These are phyloP conservation scores for Lasiodiplodia sp. DNA, from an alignment of 2,329 filamentous ascomycete genomes.

Conservation along the genomic window DNA sequence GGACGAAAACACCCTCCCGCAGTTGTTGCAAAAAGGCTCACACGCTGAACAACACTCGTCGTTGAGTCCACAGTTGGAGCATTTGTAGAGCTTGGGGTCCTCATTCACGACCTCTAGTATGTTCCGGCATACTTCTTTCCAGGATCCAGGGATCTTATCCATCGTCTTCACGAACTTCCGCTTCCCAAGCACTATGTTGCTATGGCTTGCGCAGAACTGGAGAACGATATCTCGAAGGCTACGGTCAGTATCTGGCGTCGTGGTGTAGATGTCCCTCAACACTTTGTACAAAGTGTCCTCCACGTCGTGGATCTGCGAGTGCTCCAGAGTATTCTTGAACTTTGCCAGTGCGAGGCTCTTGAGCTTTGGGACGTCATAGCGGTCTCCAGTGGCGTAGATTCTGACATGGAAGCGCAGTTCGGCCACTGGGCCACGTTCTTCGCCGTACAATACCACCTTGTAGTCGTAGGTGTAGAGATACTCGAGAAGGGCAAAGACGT, in stretches of 20 bases:
- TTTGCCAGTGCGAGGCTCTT: conserved; percentile 37
- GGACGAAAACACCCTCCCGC: not conserved
- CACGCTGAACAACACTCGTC: not conserved
- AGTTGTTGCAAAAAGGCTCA: not conserved
- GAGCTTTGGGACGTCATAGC: conserved; percentile 37
- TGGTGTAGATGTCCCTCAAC: not conserved
- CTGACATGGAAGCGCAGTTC: conserved; percentile 34
- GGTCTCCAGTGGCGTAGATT: conserved; percentile 37
- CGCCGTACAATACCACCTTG: not conserved
- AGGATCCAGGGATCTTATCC: not conserved
- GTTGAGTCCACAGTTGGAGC: not conserved
- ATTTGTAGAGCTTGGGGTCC: not conserved
- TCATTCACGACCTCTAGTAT: not conserved
- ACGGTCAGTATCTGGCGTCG: not conserved
- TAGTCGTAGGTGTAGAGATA: conserved; percentile 1
- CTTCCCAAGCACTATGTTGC: not conserved
- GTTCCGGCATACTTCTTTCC: not conserved
- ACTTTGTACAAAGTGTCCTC: not conserved
- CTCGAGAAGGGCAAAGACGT: not conserved
- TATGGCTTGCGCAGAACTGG: not conserved
- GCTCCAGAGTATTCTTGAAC: conserved; percentile 34
- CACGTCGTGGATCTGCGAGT: not conserved
- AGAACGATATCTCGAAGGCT: not conserved
- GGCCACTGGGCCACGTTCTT: no score
- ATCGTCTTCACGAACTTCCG: not conserved